Base-by-base conservation (phyloP, 2,329 filamentous ascomycete species). In the Fusarium falciforme region DNA sequence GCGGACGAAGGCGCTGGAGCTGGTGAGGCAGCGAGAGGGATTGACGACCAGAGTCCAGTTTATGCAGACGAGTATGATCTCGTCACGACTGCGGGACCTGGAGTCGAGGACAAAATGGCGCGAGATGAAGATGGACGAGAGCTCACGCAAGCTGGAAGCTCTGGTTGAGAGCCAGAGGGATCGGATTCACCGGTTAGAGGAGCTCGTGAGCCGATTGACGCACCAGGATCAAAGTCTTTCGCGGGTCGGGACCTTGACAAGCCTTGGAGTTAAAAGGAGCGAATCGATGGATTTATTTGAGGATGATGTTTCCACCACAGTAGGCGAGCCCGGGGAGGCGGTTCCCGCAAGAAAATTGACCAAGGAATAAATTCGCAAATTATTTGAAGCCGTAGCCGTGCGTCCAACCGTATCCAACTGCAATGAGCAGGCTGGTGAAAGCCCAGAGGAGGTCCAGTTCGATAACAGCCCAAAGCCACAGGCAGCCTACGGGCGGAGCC, bases 381-480 rank as follows among this genome's bases (percentile, higher is more conserved):
- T 77, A 80, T 60, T 57, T 63, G 20, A 89, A 81, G 31, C 78
- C 82, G 75, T 90, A 91, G 1, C 87, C 89, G 20, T 85, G 83
- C 29, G 81, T 79, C 80, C 84, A 86, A 29, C 89, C 78, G 73
- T 87, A 92, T 6, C 73, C 79, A 2, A 77, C 85, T 2, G 85
- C 84, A 2, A 83, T 74, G 4, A 81, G 80, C 38, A 92, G 79
- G 73, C 90, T 92, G 14, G 83, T 75, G 2, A 92, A 84, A 0
- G 93, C 93, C 78, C 89, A 91, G 0, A 86, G 79, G 44, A 97
- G 85, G 64, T 94, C 89, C 83, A 98, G 88, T 84, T 99, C 96
- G 55, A 98, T 88, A 25, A 98, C 92, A 35, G 93, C 91, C 95
- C 96, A 98, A 6, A 98, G 89, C 95, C 96, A 98, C 20, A 98